Percentiles rank a stretch among this genome's conserved stretches.
Evolutionary conservation across 495 filamentous ascomycete genomes (phyloP).

Genomic region (Cercophora newfieldiana): DNA sequence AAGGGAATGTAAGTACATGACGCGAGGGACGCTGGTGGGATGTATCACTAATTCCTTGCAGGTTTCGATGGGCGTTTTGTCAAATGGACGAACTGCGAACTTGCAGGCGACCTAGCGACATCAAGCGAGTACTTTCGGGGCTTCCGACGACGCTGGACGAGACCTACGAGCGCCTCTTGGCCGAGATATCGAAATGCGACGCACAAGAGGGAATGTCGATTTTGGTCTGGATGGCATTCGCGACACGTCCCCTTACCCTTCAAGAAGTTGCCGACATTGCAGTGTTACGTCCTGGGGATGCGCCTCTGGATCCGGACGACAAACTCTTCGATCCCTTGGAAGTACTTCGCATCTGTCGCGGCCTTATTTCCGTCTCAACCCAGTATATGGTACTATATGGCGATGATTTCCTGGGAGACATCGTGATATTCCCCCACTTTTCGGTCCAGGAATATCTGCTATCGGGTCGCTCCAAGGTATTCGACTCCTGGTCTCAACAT

Average conservation of each 20-base stretch:
- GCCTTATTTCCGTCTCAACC: not conserved
- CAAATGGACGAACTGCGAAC: not conserved
- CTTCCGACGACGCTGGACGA: not conserved
- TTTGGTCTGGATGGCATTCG: not conserved
- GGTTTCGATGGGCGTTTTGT: not conserved
- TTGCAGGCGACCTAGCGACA: not conserved
- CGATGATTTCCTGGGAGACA: not conserved
- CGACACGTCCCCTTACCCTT: not conserved
- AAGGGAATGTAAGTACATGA: not conserved
- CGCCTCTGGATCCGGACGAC: not conserved
- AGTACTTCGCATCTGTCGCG: not conserved
- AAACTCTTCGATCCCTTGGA: not conserved
- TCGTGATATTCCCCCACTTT: not conserved
- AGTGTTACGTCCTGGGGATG: not conserved
- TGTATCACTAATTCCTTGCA: not conserved
- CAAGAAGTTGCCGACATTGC: not conserved
- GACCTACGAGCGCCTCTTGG: not conserved
- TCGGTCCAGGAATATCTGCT: not conserved
- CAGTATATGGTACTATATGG: not conserved
- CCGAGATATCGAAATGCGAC: not conserved
- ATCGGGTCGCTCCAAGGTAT: not conserved
- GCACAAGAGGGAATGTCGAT: not conserved
- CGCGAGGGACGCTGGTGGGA: not conserved
- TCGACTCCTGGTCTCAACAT: not conserved
- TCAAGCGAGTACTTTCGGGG: not conserved